Evolutionary conservation across 1,284 basidiomycete species (phyloP).

Genomic region (Schizophyllum amplum): DNA sequence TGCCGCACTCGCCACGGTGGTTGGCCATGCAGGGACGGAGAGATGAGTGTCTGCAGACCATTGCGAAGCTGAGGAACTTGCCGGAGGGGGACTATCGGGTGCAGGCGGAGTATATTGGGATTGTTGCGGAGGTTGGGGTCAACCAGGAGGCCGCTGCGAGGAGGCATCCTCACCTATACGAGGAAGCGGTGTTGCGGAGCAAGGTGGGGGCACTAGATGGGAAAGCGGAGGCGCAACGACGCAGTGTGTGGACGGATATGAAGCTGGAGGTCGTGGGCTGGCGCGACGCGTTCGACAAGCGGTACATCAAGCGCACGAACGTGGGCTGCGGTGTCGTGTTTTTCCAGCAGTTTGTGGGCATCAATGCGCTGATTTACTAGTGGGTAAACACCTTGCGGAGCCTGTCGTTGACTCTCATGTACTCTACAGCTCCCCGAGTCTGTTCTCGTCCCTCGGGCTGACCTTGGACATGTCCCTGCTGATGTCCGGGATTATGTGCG

Average conservation of each 20-base stretch:
- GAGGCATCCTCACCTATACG: neutral
- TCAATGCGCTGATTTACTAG: constrained; percentile 76
- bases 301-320: neutral
- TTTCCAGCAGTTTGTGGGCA: constrained; percentile 70
- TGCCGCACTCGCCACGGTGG: constrained; percentile 50
- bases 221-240: neutral
- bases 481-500: neutral
- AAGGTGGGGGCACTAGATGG: too few species aligned
- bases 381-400: neutral
- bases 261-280: constrained; percentile 11
- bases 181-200: too few species aligned
- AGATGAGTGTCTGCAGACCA: constrained; percentile 32
- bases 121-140: constrained; percentile 54
- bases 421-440: neutral
- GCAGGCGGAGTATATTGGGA: constrained; percentile 62
- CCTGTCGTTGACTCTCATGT: too few species aligned
- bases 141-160: constrained; percentile 20
- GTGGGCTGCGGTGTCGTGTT: neutral
- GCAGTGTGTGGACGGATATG: neutral
- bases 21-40: constrained; percentile 41
- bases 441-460: neutral
- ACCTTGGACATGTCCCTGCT: neutral
- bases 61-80: constrained; percentile 38
- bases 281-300: constrained; percentile 10
- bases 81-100: constrained; percentile 22